Percentiles rank a stretch among this genome's conserved stretches.
Evolutionary conservation across 176 grass and related monocot genomes (phyloP).

Genomic region (Rhipidocladum racemiflorum): DNA sequence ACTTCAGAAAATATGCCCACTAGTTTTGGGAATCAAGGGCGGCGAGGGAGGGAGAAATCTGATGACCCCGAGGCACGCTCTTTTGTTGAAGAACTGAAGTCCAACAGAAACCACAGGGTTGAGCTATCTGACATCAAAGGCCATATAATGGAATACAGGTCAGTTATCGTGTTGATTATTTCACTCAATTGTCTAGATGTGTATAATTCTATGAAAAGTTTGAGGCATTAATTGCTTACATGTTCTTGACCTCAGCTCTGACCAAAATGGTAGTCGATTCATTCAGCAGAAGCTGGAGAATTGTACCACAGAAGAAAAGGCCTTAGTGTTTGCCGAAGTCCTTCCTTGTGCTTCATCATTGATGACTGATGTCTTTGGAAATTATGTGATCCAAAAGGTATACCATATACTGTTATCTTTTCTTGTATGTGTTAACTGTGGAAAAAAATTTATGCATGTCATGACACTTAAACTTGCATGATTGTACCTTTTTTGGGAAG

Average conservation of each 20-base stretch:
- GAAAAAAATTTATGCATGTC: neutral
- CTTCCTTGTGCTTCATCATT: conserved; percentile 70
- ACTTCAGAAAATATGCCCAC: conserved; percentile 34
- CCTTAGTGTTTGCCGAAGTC: conserved; percentile 72
- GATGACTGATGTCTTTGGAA: conserved; percentile 95
- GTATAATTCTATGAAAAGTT: conserved; percentile 17
- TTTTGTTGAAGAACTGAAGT: conserved; percentile 73
- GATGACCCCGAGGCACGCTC: conserved; percentile 51
- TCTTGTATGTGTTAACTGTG: neutral
- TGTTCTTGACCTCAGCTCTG: conserved; percentile 56
- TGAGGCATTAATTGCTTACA: conserved; percentile 8
- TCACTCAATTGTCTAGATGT: neutral
- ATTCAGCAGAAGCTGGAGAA: conserved; percentile 93
- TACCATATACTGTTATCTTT: neutral
- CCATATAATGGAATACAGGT: conserved; percentile 83
- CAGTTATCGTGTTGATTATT: conserved; percentile 36
- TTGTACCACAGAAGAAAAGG: conserved; percentile 77
- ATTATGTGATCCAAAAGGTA: conserved; percentile 99
- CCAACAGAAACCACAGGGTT: conserved; percentile 48
- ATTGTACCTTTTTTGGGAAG: neutral
- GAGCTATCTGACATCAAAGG: conserved; percentile 81
- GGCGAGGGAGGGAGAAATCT: conserved; percentile 50
- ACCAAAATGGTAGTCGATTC: conserved; percentile 93
- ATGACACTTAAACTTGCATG: neutral
- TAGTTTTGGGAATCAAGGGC: conserved; percentile 44